These are phyloP conservation scores for Penicillium sp. DNA, from an alignment of 2,329 filamentous ascomycete species.

Conservation along the genomic window DNA sequence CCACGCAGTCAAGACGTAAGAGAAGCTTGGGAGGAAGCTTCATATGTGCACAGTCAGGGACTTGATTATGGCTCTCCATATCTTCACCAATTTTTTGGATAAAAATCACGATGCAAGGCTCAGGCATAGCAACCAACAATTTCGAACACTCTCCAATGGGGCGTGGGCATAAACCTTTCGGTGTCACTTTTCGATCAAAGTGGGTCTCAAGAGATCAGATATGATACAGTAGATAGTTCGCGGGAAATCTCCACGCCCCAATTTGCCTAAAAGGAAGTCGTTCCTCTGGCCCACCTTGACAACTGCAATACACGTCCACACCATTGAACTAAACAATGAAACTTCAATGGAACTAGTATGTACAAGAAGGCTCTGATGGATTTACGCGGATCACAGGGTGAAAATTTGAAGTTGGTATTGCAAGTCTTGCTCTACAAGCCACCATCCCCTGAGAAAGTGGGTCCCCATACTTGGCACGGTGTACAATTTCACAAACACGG, in stretches of 20 bases:
- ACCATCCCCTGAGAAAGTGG: conserved; percentile 1
- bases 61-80: too few relatives aligned
- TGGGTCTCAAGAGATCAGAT: not conserved
- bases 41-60: not conserved
- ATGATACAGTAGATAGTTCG: not conserved
- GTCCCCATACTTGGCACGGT: not conserved
- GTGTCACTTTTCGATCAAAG: not conserved
- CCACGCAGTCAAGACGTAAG: not conserved
- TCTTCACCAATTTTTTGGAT: not conserved
- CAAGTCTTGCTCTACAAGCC: not conserved
- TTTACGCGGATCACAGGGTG: not conserved
- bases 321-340: not conserved
- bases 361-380: not conserved
- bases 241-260: not conserved
- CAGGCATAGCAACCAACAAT: too few relatives aligned
- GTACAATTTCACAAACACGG: not conserved
- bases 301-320: not conserved
- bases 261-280: not conserved
- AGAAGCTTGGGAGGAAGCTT: not conserved
- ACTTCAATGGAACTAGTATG: too few relatives aligned
- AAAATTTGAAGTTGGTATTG: not conserved
- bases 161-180: not conserved
- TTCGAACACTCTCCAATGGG: too few relatives aligned
- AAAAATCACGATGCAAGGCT: not conserved
- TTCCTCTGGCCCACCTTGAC: not conserved